Conservation (phyloP, 2,329 filamentous ascomycete genomes). For the Colletotrichum filicis region DNA sequence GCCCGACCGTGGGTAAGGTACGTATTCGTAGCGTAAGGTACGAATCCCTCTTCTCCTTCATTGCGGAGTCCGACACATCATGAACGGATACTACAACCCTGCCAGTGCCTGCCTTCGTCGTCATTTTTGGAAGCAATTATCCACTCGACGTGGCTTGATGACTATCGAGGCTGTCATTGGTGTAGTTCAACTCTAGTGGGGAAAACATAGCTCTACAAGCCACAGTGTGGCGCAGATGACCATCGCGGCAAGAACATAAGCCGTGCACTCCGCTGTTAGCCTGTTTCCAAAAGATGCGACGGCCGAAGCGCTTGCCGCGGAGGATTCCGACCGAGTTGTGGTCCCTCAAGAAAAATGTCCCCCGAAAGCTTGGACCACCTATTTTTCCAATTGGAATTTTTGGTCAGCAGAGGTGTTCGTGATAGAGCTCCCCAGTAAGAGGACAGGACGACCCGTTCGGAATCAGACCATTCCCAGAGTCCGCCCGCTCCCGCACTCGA, state of each 20-base stretch:
- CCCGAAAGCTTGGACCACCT: slow-evolving; percentile 28
- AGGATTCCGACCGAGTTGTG: neutral
- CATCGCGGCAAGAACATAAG: neutral
- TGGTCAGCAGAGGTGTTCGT: neutral
- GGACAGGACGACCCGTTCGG: neutral
- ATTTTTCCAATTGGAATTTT: slow-evolving; percentile 26
- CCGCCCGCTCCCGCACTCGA: neutral
- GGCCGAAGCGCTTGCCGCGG: neutral
- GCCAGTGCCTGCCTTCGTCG: neutral
- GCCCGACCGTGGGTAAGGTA: neutral
- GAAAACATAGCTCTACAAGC: neutral
- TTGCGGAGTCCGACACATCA: neutral
- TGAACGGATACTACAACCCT: neutral
- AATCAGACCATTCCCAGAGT: slow-evolving; percentile 2
- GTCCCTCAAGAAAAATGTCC: neutral
- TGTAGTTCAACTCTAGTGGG: neutral
- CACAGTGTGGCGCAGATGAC: neutral
- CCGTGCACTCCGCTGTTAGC: neutral
- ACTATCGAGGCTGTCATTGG: neutral
- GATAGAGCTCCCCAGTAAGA: neutral
- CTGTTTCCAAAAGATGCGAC: too few species aligned
- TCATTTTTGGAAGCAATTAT: neutral
- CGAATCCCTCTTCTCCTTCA: neutral
- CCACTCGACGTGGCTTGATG: neutral
- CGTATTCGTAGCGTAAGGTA: neutral